phyloP scores from a whole-genome alignment of 2,329 filamentous ascomycete species.

The Talaromyces sp. region DNA sequence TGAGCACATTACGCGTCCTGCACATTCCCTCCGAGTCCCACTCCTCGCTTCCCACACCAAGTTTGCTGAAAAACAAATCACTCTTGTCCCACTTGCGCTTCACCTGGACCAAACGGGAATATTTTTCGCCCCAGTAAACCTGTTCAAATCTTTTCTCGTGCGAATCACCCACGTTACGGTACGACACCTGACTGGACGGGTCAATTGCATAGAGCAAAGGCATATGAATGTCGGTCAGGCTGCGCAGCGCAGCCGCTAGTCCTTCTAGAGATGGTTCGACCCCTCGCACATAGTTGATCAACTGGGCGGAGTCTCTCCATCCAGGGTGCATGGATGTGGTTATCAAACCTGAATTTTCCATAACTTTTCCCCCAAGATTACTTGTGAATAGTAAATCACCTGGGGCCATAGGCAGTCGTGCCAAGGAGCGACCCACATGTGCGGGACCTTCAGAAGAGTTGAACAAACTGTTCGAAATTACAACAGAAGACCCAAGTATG shows the following conservation, averaged over 20 bases:
- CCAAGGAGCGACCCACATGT: slow-evolving; percentile 1
- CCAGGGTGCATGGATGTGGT: slow-evolving; percentile 8
- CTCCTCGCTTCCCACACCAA: slow-evolving; percentile 9
- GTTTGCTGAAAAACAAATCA: slow-evolving; percentile 4
- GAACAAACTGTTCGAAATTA: slow-evolving; percentile 6
- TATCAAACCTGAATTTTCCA: background rate
- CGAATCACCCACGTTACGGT: slow-evolving; percentile 7
- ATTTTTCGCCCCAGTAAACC: slow-evolving; percentile 8
- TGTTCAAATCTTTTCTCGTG: slow-evolving; percentile 4
- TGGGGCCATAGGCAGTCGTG: background rate
- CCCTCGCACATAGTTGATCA: slow-evolving; percentile 4
- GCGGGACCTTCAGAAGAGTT: slow-evolving; percentile 4
- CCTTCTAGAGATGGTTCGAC: slow-evolving; percentile 6
- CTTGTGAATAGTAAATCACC: slow-evolving; percentile 5
- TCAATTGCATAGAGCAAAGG: slow-evolving; percentile 8
- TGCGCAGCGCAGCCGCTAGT: background rate
- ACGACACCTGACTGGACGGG: slow-evolving; percentile 2
- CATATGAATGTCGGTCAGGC: slow-evolving; percentile 5
- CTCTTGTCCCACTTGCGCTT: slow-evolving; percentile 4
- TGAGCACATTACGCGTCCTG: background rate
- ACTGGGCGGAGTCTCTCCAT: slow-evolving; percentile 5
- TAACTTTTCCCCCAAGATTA: slow-evolving; percentile 6
- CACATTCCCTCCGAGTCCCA: slow-evolving; percentile 9
- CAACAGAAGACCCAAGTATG: slow-evolving; percentile 2
- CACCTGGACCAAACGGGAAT: background rate